These are phyloP conservation scores for Beauveria rudraprayagi DNA, from an alignment of 2,329 filamentous ascomycete genomes.

Conservation along the genomic window DNA sequence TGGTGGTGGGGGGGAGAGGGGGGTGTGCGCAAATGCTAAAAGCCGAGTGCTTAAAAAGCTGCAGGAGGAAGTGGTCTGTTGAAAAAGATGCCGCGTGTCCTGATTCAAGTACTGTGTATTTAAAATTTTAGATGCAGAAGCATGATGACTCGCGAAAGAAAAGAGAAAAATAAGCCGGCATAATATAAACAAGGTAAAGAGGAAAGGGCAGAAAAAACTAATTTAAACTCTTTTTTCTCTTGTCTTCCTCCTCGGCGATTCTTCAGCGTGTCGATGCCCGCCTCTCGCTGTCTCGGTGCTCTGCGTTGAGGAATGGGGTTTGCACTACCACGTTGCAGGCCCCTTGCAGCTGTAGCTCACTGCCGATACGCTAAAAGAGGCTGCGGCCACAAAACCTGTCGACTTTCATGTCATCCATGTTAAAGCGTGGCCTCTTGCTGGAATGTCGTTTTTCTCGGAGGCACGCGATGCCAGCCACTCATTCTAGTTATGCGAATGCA, in stretches of 20 bases:
- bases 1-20: too few species aligned
- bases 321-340: background rate
- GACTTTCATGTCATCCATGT: too few species aligned
- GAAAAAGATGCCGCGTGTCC: too few species aligned
- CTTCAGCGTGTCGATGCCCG: background rate
- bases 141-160: background rate
- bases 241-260: background rate
- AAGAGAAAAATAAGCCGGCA: background rate
- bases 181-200: background rate
- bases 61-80: too few species aligned
- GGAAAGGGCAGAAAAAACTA: background rate
- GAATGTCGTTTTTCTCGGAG: background rate
- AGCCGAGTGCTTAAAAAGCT: too few species aligned
- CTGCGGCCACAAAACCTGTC: too few species aligned
- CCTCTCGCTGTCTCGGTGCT: background rate
- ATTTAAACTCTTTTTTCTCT: background rate
- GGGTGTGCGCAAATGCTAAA: too few species aligned
- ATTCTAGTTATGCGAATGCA: background rate
- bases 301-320: background rate
- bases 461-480: background rate
- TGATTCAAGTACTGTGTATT: too few species aligned
- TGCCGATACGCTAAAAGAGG: background rate
- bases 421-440: background rate
- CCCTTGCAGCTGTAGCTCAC: background rate
- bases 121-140: too few species aligned